Percentiles rank a stretch among this genome's conserved stretches.
phyloP scores from a whole-genome alignment of 2,329 filamentous ascomycete genomes.

The Pseudocercospora fuligena region DNA sequence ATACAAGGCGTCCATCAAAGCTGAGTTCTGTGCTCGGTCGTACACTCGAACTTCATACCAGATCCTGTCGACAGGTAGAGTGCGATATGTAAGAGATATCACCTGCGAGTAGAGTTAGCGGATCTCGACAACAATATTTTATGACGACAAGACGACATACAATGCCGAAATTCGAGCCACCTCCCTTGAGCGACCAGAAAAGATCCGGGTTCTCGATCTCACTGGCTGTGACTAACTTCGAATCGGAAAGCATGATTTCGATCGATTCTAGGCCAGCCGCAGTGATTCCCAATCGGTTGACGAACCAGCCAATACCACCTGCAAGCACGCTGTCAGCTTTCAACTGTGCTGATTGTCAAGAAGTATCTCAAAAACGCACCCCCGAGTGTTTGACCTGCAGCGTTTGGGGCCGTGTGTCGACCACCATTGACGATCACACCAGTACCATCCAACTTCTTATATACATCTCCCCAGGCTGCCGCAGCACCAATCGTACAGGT shows the following conservation, averaged over 20 bases:
- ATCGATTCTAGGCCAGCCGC: constrained; percentile 28
- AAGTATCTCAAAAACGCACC: too few relatives aligned
- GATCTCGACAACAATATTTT: background rate
- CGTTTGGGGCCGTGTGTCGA: background rate
- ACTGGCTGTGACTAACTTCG: constrained; percentile 46
- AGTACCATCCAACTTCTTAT: background rate
- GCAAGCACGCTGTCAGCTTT: too few relatives aligned
- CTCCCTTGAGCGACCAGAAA: constrained; percentile 54
- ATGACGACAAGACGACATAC: constrained; percentile 29
- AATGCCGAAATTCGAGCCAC: constrained; percentile 52
- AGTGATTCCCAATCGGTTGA: background rate
- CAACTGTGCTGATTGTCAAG: too few relatives aligned
- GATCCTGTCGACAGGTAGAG: background rate
- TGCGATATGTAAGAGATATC: background rate
- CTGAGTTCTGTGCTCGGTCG: background rate
- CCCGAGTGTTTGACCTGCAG: background rate
- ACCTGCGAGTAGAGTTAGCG: background rate
- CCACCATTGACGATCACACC: background rate
- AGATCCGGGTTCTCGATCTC: constrained; percentile 51
- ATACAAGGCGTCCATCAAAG: background rate
- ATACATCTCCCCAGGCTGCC: background rate
- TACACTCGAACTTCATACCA: background rate
- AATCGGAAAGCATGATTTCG: constrained; percentile 41
- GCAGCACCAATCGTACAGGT: constrained; percentile 1
- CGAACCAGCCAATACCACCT: background rate